Base-by-base conservation (phyloP, 129 eudicot species). In the Scalesia atractyloides region DNA sequence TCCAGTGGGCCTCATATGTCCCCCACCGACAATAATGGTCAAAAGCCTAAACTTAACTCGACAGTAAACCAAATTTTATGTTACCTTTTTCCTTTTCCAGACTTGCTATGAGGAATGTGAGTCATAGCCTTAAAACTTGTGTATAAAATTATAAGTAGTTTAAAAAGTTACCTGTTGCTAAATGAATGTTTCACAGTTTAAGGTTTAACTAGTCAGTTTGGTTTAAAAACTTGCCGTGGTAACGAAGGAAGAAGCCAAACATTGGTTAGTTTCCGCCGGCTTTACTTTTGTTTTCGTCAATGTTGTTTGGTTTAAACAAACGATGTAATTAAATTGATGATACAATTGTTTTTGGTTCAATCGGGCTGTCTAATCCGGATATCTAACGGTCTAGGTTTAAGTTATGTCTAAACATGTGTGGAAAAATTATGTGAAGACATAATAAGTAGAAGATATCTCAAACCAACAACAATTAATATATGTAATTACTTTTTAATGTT, bases 11-110 rank as follows among this genome's bases (percentile, higher is more conserved):
- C 79, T 3, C 33, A 17, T 5, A 0, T 53, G 57, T 53, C 37
- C 26, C 24, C 54, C 67, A 57, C 79, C 79, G 73, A 75, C 79
- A 54, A 43, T 18, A 22, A 2, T 3, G 20, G 37, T 73, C 69
- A 60, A 73, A 61, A 73, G 22, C 60, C 44, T 15, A 49, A 68
- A 16, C n/a, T 5, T 2, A 4, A 2, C 24, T 18, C 50, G 19
- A 50, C 20, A 51, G 12, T 52, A 16, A 15, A 24, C 10, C 69
- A 37, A 16, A 64, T 44, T 46, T 47, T n/a, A 44, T 20, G 39
- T 46, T 44, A 7, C 13, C 10, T 19, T 66, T 66, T 41, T 44
- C 56, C 12, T 20, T 13, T 66, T 39, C 22, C 46, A 19, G 12
- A 9, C 24, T 53, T 16, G 5, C 13, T 22, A n/a, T 1, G 20